These are phyloP conservation scores for Paramecium caudatum DNA, from an alignment of 73 alveolate species.

Conservation along the genomic window DNA sequence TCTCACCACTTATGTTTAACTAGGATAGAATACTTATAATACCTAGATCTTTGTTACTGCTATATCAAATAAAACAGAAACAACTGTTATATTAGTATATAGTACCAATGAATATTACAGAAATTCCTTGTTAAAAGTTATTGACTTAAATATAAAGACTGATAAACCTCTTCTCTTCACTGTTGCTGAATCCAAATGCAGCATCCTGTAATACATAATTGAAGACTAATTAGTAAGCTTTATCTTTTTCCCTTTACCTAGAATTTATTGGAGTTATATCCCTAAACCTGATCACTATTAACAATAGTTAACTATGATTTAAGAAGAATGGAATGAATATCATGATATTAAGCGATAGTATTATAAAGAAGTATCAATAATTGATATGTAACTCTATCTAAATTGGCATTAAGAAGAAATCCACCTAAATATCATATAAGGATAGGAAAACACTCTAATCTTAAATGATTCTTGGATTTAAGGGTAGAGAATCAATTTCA, in stretches of 20 bases:
- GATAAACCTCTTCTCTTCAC: background rate
- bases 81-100: background rate
- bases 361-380: background rate
- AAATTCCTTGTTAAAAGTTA: slow-evolving; percentile 15
- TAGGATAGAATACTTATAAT: background rate
- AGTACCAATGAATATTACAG: background rate
- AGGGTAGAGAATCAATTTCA: background rate
- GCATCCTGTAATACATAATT: background rate
- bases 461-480: background rate
- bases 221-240: background rate
- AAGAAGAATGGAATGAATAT: slow-evolving; percentile 22
- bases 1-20: background rate
- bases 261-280: background rate
- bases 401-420: background rate
- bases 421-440: no score
- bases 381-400: background rate
- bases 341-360: background rate
- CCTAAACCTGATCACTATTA: background rate
- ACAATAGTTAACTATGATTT: background rate
- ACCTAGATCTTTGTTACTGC: background rate
- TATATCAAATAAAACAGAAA: background rate
- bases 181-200: background rate
- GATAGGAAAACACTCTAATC: no score
- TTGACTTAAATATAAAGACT: background rate
- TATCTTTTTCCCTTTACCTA: background rate